These are phyloP conservation scores for Zygotorulaspora danielsina DNA, from an alignment of 805 yeast genomes.

Conservation along the genomic window DNA sequence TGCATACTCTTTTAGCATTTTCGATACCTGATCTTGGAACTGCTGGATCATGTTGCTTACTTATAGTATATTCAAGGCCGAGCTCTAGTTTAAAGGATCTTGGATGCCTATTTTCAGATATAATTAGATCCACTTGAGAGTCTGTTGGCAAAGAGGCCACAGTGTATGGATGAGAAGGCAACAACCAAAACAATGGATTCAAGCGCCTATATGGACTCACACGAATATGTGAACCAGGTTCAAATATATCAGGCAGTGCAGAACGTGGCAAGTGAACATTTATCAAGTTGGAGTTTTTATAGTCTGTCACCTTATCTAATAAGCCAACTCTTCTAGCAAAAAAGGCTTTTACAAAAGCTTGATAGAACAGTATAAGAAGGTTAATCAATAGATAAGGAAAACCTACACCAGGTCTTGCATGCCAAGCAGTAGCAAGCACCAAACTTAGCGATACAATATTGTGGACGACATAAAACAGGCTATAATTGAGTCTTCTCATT, in stretches of 20 bases:
- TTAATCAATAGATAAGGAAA: constrained; percentile 33
- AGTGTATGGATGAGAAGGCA: constrained; percentile 68
- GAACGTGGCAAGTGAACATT: constrained; percentile 27
- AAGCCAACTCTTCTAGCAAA: constrained; percentile 16
- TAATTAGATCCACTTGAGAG: constrained; percentile 40
- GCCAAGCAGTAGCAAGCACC: constrained; percentile 46
- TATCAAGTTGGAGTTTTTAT: constrained; percentile 22
- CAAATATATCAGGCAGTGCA: constrained; percentile 30
- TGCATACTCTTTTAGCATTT: constrained; percentile 46
- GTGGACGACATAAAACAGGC: constrained; percentile 54
- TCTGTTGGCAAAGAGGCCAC: constrained; percentile 46
- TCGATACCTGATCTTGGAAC: constrained; percentile 42
- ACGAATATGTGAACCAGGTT: constrained; percentile 59
- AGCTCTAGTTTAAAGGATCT: constrained; percentile 34
- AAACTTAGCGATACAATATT: constrained; percentile 46
- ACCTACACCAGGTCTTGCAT: constrained; percentile 67
- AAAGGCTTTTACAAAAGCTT: constrained; percentile 17
- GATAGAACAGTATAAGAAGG: constrained; percentile 15
- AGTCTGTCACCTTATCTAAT: constrained; percentile 14
- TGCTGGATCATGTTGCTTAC: constrained; percentile 43
- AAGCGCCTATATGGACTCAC: constrained; percentile 37
- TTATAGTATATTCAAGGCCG: constrained; percentile 37
- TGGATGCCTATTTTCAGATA: constrained; percentile 37
- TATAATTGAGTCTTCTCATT: constrained; percentile 48
- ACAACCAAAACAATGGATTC: constrained; percentile 43